phyloP scores from a whole-genome alignment of 2,329 filamentous ascomycete species.

The Botryotinia convoluta region DNA sequence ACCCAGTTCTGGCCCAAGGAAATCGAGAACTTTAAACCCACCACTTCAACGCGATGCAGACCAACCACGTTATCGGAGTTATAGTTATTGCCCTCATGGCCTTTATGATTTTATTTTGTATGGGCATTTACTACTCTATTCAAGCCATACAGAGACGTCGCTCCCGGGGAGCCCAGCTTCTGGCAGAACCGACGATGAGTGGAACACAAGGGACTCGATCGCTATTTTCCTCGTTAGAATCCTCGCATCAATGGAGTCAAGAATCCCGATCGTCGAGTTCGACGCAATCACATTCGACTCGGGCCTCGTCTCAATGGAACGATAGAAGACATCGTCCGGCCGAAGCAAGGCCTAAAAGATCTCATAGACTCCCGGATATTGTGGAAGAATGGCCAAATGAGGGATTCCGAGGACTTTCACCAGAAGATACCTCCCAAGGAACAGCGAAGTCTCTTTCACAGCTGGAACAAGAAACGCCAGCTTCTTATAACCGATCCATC shows the following conservation, averaged over 20 bases:
- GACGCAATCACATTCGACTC: conserved; percentile 1
- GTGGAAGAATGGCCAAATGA: neutral
- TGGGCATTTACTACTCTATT: neutral
- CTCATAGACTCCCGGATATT: neutral
- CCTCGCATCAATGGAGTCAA: neutral
- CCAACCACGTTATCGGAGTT: neutral
- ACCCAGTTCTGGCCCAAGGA: neutral
- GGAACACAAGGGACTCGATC: neutral
- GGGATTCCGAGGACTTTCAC: neutral
- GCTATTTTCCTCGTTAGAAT: neutral
- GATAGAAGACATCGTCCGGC: neutral
- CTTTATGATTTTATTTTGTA: neutral
- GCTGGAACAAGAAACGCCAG: neutral
- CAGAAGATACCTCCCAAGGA: neutral
- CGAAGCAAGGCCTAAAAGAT: neutral
- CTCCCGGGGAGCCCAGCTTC: neutral
- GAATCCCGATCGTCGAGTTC: neutral
- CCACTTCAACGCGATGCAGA: neutral
- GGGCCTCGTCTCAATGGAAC: neutral
- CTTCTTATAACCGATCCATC: neutral
- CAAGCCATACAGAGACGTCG: neutral
- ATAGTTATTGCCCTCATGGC: neutral
- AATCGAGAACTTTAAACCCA: neutral
- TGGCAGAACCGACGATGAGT: neutral
- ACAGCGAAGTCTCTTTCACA: neutral